Base-by-base conservation (phyloP, 352 stramenopile genomes). In the Globisporangium iwayamae region DNA sequence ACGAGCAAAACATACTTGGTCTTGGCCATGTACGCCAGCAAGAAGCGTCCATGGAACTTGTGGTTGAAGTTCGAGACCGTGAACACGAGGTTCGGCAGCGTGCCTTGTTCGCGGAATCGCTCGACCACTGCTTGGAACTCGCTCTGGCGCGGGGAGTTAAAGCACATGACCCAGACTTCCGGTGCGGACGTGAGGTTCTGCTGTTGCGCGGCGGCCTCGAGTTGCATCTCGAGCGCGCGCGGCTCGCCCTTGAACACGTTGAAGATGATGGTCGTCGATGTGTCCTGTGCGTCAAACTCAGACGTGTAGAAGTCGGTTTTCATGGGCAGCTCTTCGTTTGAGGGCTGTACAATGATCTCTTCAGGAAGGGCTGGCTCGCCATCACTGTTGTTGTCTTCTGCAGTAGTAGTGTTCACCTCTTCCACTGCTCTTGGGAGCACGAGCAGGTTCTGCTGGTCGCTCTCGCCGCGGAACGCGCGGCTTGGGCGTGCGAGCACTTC, bases 181-280 rank as follows among this genome's bases (percentile, higher is more conserved):
- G 78, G 72, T 8, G 56, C 56, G 6, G 32, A 58, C n/a, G 63
- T 50, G 4, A 86, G 73, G 30, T 74, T 48, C 32, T 83, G 64
- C 43, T 86, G 79, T 0, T 50, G 50, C 6, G 74, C 41, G 0
- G 79, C 80, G 7, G 68, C 68, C 10, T 70, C 32, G 16, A 89
- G 60, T 59, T 89, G 80, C 52, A 79, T 67, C 3, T 71, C 70
- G 2, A 89, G 68, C 5, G 76, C 76, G 8, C 74, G 68, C 0
- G 74, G 68, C 53, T 73, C 69, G 8, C 80, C 78, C 56, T 86
- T 83, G 67, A 84, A 89, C 25, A 86, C 63, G 65, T 89, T 89
- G 64, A 89, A 87, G 65, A 89, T 89, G 69, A 89, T 89, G 11
- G 80, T 89, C 16, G 80, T 87, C 11, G 78, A 87, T 20, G 77